Evolutionary conservation across 306 rosid genomes (phyloP), one percentile per base, ranked within the genome.

Genomic region (Coriaria nepalensis): DNA sequence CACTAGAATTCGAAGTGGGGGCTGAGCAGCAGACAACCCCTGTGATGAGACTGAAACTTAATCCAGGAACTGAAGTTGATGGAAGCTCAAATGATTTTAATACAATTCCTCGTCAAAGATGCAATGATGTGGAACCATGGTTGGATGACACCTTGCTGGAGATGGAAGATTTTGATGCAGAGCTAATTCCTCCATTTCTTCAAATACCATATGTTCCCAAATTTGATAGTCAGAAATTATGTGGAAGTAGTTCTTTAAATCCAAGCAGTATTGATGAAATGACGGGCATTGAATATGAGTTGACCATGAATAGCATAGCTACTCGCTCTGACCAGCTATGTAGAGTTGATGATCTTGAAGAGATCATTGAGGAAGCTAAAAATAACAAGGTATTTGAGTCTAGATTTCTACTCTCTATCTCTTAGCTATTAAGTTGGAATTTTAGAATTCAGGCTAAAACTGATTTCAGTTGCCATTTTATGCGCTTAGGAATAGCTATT

Each of bases 361-460:
- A 82, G 64, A 72, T 76, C 37, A 74, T 86, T 50, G 81, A 82
- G 20, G 83, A 79, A 49, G 90, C 90, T 13, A 82, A 74, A 76
- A 70, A 68, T 53, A 77, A 70, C 73, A 82, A 86, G 96, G 96
- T 86, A 74, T 48, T 10, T 44, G 7, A 10, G n/a, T 12, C 13
- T 10, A 9, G 13, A 9, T 12, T 6, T 44, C 6, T 44, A 11
- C 6, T 43, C 47, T 43, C 6, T 10, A 9, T 9, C 48, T 44
- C 13, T 44, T 6, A 13, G n/a, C n/a, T n/a, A 9, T 6, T 9
- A 44, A 13, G 6, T 44, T 44, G 11, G 14, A 6, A 20, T 42
- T 42, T 20, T 10, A 37, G 15, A 33, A 37, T 36, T 8, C n/a
- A n/a, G n/a, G n/a, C n/a, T n/a, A n/a, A n/a, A n/a, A n/a, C n/a